Evolutionary conservation across 768 basidiomycete genomes (phyloP), one percentile per base, ranked within the genome.

Genomic region (Lactarius akahatsu): DNA sequence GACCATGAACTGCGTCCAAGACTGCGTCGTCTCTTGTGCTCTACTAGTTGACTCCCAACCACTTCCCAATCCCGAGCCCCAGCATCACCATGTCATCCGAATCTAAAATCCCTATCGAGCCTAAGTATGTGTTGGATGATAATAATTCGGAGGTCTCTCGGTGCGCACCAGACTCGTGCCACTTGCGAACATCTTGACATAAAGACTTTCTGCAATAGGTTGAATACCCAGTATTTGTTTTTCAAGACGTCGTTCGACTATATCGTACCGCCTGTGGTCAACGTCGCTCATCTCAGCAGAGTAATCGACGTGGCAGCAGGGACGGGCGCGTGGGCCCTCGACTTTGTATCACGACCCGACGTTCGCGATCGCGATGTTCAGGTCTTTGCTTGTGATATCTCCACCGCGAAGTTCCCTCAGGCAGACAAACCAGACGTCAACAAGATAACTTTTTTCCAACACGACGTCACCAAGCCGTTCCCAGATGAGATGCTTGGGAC

Each of bases 381-480:
- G 28, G 55, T 56, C 55, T 56, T 56, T 18, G 55, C 55, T 10
- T 56, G 55, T 28, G 55, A 56, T 28, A 20, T 56, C 18, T 56
- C 55, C 16, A 15, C 18, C 30, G 55, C 30, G 4, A 65, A 61
- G 26, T 56, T 28, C 30, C 55, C 55, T 30, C 28, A 32, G 18
- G 32, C 55, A 15, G 55, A 34, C 30, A 34, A 18, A 20, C 55
- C 55, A 26, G 55, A 32, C 23, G 55, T 28, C 55, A 34, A 18
- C 23, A 56, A 15, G 55, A 56, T 34, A 32, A 30, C 28, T 2
- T 65, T 57, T 6, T 61, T 61, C 54, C 54, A 61, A 30, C 59
- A 61, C 10, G 64, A 65, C 26, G 23, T 61, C 8, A 61, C 59
- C 41, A 26, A 30, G 4, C 43, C 59, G 10, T 61, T 65, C 41